Evolutionary conservation across 768 basidiomycete genomes (phyloP).

Genomic region (Termitomyces bulborhizus): DNA sequence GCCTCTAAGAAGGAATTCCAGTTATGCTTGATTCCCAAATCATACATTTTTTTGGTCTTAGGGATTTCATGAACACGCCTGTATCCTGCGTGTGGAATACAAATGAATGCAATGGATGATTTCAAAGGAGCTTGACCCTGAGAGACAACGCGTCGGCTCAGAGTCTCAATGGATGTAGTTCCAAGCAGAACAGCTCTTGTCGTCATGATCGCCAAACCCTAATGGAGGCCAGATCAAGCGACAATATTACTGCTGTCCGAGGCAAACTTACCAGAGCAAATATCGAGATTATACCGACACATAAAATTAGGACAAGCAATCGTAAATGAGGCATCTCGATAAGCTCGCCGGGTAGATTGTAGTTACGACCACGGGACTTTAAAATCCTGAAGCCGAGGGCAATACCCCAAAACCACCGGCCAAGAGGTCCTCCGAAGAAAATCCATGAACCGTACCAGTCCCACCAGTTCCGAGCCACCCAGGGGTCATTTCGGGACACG

Average conservation of each 20-base stretch:
- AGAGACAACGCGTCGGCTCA: constrained; percentile 8
- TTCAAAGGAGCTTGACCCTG: not conserved
- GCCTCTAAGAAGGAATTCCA: constrained; percentile 16
- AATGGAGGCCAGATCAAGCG: not conserved
- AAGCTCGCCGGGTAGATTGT: constrained; percentile 18
- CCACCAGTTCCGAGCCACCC: constrained; percentile 33
- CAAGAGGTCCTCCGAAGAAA: constrained; percentile 34
- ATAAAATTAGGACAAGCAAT: constrained; percentile 19
- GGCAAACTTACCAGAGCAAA: constrained; percentile 28
- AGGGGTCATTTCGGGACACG: constrained; percentile 22
- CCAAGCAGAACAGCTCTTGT: constrained; percentile 24
- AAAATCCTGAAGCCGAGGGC: constrained; percentile 28
- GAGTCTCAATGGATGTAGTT: constrained; percentile 26
- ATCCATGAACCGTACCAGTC: constrained; percentile 38
- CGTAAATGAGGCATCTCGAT: constrained; percentile 32
- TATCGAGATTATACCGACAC: constrained; percentile 23
- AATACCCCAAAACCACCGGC: constrained; percentile 34
- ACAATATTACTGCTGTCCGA: not conserved
- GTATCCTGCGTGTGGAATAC: constrained; percentile 15
- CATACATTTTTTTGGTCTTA: constrained; percentile 28
- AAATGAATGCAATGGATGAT: constrained; percentile 15
- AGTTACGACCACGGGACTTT: constrained; percentile 9
- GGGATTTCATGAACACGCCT: constrained; percentile 15
- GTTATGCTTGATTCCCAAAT: constrained; percentile 28
- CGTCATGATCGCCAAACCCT: constrained; percentile 26